Evolutionary conservation across 805 yeast species (phyloP), one percentile per base, ranked within the genome.

Genomic region (Kuraishia borneana): DNA sequence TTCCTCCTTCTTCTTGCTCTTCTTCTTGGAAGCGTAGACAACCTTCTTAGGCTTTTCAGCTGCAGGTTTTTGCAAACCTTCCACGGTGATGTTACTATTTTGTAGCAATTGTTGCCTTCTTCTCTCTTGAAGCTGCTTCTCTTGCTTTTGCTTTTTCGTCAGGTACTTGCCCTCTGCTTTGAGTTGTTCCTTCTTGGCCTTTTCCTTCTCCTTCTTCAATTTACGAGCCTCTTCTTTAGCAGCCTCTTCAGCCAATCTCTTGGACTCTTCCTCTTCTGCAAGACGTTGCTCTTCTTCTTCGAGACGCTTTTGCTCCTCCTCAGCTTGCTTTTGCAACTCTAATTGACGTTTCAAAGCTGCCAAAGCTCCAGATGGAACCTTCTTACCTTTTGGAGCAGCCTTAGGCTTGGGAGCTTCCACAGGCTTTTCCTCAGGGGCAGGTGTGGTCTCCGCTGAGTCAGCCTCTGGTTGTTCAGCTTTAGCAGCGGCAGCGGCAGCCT

Each of bases 91-190:
- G 51, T 75, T 73, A 41, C 85, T 82, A 23, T 87, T 63, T 39
- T 78, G 78, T 43, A 89, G 68, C 41, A 89, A 65, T 49, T 79
- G 87, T 43, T 83, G 83, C 57, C 94, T 82, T 63, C 97, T 85
- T 54, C 83, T 82, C 53, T 89, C 96, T 49, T 78, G 73, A 27
- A 77, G 58, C 35, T 77, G 83, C 63, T 83, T 83, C 55, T 87
- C 95, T 58, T 87, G 95, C 61, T 83, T 85, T 68, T 92, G 98
- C 54, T 88, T 89, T 65, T 84, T 92, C 39, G 96, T 83, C 53
- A 92, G 63, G 36, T 79, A 76, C 54, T 92, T 92, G 51, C 99
- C 99, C 61, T 89, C 96, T 23, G 96, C 92, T 61, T 83, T 84
- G 56, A 92, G 74, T 61, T 84, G 89, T 50, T 92, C 98, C 45